phyloP scores from a whole-genome alignment of 75 land plant species.

The Cryptomeria japonica region DNA sequence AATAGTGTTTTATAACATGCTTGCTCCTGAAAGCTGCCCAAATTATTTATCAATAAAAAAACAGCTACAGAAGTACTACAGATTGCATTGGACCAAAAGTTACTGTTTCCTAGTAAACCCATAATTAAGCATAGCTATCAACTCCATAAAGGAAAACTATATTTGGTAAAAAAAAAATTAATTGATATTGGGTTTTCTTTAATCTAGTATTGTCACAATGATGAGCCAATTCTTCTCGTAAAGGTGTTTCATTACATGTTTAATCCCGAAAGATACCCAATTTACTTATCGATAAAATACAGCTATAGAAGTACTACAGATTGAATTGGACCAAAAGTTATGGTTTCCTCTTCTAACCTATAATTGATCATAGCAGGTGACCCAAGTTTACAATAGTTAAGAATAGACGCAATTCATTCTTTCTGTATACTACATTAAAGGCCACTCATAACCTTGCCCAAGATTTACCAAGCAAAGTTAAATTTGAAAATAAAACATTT shows the following conservation, averaged over 20 bases:
- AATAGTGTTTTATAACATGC: not conserved
- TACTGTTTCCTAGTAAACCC: not conserved
- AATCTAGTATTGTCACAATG: not conserved
- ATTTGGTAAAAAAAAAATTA: not conserved
- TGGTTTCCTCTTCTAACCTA: not conserved
- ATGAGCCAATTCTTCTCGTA: not conserved
- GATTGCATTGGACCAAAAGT: not conserved
- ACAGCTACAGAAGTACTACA: not conserved
- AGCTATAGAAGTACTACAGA: not conserved
- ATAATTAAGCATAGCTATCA: not conserved
- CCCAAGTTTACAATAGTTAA: not conserved
- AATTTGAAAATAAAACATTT: no score
- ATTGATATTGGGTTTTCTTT: not conserved
- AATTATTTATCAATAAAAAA: not conserved
- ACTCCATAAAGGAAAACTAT: not conserved
- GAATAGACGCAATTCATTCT: not conserved
- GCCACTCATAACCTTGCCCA: not conserved
- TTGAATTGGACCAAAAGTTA: not conserved
- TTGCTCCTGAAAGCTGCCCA: not conserved
- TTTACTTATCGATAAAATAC: not conserved
- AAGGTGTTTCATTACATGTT: not conserved
- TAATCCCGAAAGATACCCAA: not conserved
- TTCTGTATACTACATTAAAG: not conserved
- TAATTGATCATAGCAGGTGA: not conserved
- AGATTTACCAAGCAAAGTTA: not conserved